Evolutionary conservation across 176 grass and related monocot genomes (phyloP), one percentile per base, ranked within the genome.

Genomic region (Paspalum notatum): DNA sequence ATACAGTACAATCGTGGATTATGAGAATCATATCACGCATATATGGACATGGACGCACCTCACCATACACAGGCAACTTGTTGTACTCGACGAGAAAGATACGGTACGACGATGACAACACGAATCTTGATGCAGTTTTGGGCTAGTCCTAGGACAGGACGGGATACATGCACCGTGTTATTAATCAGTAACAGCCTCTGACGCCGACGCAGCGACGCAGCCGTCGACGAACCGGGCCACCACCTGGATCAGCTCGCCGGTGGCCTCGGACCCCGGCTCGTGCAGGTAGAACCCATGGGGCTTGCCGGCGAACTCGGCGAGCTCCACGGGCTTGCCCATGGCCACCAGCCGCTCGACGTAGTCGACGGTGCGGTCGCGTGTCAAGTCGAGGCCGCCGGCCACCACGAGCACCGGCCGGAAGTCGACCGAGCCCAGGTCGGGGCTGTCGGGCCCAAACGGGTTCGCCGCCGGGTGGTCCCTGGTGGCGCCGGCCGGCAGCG

Each of bases 241-340:
- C 40, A 58, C 54, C 9, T 16, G 71, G 89, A 97, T 92, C 22
- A 97, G 73, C 85, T 94, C 62, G 51, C 74, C 79, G 22, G 94
- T 75, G 54, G 89, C 25, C 62, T 89, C 81, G 71, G 90, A 94
- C 55, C 83, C 84, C 1, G 95, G 95, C 9, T 83, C 74, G 54
- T 91, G 75, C 38, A 90, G 94, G 68, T 93, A 98, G 90, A 98
- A 98, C 38, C 95, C 95, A 44, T 98, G 95, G 3, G 91, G 90
- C 87, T 94, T 70, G 55, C 75, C 78, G 26, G 69, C 37, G 90
- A 94, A 94, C 83, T 91, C 88, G 7, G 57, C 77, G 61, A 91
- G 20, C 52, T 94, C 71, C 62, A 91, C 86, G 11, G 95, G 86
- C 85, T 94, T 98, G 46, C 88, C 85, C 86, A 90, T 75, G 6